Percentiles rank a stretch among this genome's conserved stretches.
These are phyloP conservation scores for Scalesia atractyloides DNA, from an alignment of 129 eudicot genomes.

Conservation along the genomic window DNA sequence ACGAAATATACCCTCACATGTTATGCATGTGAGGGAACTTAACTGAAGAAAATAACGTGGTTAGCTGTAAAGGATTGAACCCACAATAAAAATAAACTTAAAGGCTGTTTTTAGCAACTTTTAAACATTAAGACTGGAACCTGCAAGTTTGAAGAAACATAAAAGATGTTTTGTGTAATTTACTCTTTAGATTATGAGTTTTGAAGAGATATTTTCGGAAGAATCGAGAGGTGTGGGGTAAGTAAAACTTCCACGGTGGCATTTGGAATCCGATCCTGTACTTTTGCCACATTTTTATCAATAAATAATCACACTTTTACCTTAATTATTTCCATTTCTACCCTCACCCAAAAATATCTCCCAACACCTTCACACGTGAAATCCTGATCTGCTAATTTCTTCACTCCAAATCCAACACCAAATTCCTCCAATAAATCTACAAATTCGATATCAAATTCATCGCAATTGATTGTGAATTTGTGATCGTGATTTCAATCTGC, in stretches of 20 bases:
- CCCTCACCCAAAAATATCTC: conserved; percentile 36
- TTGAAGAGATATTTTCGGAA: conserved; percentile 30
- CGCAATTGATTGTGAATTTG: not conserved
- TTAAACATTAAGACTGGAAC: too few species aligned
- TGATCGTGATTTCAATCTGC: not conserved
- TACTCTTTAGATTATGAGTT: too few species aligned
- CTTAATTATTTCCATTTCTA: conserved; percentile 8
- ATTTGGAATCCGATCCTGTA: conserved; percentile 44
- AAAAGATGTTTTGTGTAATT: too few species aligned
- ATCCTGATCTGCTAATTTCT: conserved; percentile 4
- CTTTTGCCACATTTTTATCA: conserved; percentile 37
- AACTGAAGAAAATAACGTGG: too few species aligned
- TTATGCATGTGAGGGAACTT: too few species aligned
- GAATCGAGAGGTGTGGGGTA: conserved; percentile 35
- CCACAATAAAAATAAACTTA: too few species aligned
- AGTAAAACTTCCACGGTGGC: conserved; percentile 32
- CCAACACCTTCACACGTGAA: conserved; percentile 20
- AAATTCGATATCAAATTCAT: too few species aligned
- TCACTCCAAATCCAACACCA: conserved; percentile 25
- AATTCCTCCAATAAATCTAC: too few species aligned
- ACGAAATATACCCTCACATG: too few species aligned
- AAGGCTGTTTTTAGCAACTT: too few species aligned
- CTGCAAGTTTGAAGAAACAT: too few species aligned
- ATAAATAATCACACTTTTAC: conserved; percentile 30
- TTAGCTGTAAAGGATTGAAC: too few species aligned